Evolutionary conservation across 441 rosid genomes (phyloP).

Genomic region (Iberis amara): DNA sequence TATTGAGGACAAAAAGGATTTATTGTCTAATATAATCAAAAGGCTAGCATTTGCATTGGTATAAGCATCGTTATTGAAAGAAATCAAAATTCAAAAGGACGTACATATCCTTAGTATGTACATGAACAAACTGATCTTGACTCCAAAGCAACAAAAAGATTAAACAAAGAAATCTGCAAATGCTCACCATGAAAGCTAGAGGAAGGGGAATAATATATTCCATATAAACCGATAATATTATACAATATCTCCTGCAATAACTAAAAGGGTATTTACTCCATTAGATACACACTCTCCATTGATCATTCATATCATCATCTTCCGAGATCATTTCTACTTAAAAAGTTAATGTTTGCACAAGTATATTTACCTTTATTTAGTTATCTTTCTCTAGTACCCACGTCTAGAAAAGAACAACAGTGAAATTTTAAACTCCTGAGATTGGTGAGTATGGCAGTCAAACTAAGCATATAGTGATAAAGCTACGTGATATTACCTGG

Average conservation of each 20-base stretch:
- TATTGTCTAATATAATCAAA: not conserved
- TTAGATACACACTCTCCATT: constrained; percentile 12
- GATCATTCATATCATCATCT: not conserved
- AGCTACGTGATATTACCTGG: constrained; percentile 44
- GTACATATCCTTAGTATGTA: constrained; percentile 16
- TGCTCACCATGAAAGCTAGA: constrained; percentile 33
- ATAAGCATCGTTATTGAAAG: constrained; percentile 19
- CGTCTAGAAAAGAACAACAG: constrained; percentile 35
- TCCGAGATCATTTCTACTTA: not conserved
- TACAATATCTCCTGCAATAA: constrained; percentile 74
- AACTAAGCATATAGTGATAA: not conserved
- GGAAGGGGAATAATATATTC: constrained; percentile 82
- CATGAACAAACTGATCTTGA: constrained; percentile 20
- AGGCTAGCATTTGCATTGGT: constrained; percentile 13
- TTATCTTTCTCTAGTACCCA: constrained; percentile 69
- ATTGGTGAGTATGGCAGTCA: constrained; percentile 1
- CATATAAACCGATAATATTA: constrained; percentile 77
- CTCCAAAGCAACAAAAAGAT: constrained; percentile 17
- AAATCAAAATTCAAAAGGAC: constrained; percentile 14
- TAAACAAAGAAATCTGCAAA: constrained; percentile 13
- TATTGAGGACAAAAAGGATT: too few species aligned
- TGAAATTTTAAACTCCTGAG: not conserved
- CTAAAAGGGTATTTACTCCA: not conserved
- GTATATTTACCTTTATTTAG: constrained; percentile 60
- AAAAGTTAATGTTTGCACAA: not conserved